Evolutionary conservation across 139 green algal genomes (phyloP).

Genomic region (Haematococcus lacustris): DNA sequence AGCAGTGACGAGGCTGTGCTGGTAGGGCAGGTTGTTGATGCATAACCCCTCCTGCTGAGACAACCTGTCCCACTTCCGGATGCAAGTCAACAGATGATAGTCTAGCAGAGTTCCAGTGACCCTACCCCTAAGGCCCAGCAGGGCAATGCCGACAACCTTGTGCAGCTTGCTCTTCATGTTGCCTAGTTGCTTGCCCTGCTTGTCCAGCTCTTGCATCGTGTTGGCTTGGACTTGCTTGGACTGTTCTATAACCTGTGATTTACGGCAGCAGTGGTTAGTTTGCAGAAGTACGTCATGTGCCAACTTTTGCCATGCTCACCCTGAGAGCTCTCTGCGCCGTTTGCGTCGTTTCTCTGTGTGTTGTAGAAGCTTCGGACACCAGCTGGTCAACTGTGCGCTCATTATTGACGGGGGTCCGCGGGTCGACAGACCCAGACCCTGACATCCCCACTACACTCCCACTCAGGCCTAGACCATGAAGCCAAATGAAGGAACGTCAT

Average conservation of each 20-base stretch:
- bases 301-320: background rate
- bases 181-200: constrained; percentile 31
- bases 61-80: background rate
- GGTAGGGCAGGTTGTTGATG: background rate
- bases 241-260: constrained; percentile 21
- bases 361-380: background rate
- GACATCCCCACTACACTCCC: no score
- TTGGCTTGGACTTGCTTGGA: constrained; percentile 33
- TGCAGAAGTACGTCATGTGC: background rate
- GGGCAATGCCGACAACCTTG: constrained; percentile 16
- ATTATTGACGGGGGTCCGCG: background rate
- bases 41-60: background rate
- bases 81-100: background rate
- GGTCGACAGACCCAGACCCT: background rate
- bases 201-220: constrained; percentile 20
- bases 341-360: background rate
- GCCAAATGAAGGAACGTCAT: no score
- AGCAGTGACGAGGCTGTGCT: no score
- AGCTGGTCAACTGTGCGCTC: background rate
- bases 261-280: background rate
- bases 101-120: background rate
- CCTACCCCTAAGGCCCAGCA: background rate
- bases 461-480: no score
- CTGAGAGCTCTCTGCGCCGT: background rate
- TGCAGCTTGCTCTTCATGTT: constrained; percentile 25